These are phyloP conservation scores for Yamadazyma buinensis DNA, from an alignment of 1,139 yeast genomes.

Conservation along the genomic window DNA sequence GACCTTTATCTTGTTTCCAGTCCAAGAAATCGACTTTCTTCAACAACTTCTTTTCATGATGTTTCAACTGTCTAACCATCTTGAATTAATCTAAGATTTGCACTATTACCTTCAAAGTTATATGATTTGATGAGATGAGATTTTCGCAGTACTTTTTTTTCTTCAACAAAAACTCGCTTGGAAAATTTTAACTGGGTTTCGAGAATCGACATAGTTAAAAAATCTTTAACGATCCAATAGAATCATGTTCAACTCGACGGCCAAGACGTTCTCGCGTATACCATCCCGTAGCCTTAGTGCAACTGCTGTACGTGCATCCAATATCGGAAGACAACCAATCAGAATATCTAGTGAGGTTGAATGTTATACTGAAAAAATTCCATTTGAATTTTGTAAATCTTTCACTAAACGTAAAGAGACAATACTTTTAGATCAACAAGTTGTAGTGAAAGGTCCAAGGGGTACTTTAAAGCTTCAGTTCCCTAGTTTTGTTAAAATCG, in stretches of 20 bases:
- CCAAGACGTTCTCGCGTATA: background rate
- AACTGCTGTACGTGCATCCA: conserved; percentile 28
- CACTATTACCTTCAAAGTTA: too few species aligned
- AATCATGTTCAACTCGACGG: conserved; percentile 18
- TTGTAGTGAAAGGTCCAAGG: conserved; percentile 76
- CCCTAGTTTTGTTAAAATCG: conserved; percentile 66
- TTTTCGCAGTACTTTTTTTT: too few species aligned
- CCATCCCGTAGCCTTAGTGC: conserved; percentile 10
- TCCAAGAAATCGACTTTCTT: conserved; percentile 96
- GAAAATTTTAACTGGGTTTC: background rate
- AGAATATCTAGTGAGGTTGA: conserved; percentile 29
- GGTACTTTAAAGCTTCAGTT: conserved; percentile 63
- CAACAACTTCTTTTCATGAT: conserved; percentile 91
- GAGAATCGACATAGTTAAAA: too few species aligned
- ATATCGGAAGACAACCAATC: conserved; percentile 42
- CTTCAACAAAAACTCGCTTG: too few species aligned
- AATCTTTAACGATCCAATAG: too few species aligned
- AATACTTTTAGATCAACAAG: conserved; percentile 54
- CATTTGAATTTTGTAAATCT: conserved; percentile 45
- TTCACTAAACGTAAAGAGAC: conserved; percentile 69
- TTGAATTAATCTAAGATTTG: too few species aligned
- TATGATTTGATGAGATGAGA: background rate
- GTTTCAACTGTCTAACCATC: conserved; percentile 90
- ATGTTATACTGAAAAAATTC: conserved; percentile 34
- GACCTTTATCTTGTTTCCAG: conserved; percentile 96